phyloP scores from a whole-genome alignment of 495 filamentous ascomycete genomes.

The Astrothelium macrocarpum region DNA sequence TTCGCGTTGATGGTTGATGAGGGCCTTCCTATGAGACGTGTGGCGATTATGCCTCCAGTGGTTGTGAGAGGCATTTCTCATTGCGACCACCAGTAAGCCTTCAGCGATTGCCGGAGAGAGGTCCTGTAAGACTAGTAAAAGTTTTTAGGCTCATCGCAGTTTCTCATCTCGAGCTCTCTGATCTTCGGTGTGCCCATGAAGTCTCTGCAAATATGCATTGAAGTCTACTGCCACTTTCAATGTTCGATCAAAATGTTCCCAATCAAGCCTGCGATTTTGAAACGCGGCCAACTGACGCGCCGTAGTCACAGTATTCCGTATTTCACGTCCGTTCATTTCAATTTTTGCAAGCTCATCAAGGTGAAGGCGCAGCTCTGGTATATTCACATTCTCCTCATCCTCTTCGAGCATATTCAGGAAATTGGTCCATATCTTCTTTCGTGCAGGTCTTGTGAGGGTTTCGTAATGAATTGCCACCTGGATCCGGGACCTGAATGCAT shows the following conservation, averaged over 20 bases:
- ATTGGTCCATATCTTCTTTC: slow-evolving; percentile 19
- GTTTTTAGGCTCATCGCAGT: background rate
- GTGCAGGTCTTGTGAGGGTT: background rate
- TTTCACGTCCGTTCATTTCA: slow-evolving; percentile 9
- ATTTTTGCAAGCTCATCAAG: slow-evolving; percentile 9
- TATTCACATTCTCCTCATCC: slow-evolving; percentile 4
- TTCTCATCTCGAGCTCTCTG: background rate
- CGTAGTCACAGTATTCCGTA: slow-evolving; percentile 5
- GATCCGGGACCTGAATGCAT: slow-evolving; percentile 36
- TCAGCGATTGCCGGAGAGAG: too few species aligned
- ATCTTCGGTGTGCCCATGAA: background rate
- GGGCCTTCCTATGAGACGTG: too few species aligned
- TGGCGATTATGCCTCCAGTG: too few species aligned
- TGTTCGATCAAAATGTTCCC: background rate
- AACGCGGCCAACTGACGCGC: background rate
- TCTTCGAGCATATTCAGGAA: slow-evolving; percentile 15
- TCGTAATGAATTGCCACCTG: slow-evolving; percentile 40
- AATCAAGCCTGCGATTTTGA: background rate
- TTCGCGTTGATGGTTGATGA: too few species aligned
- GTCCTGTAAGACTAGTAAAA: background rate
- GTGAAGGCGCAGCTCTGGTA: background rate
- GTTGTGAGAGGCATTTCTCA: too few species aligned
- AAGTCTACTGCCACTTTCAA: background rate
- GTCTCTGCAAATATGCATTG: background rate
- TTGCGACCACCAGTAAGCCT: too few species aligned